Evolutionary conservation across 2,329 filamentous ascomycete genomes (phyloP).

Genomic region (Cyphellophora attinorum): DNA sequence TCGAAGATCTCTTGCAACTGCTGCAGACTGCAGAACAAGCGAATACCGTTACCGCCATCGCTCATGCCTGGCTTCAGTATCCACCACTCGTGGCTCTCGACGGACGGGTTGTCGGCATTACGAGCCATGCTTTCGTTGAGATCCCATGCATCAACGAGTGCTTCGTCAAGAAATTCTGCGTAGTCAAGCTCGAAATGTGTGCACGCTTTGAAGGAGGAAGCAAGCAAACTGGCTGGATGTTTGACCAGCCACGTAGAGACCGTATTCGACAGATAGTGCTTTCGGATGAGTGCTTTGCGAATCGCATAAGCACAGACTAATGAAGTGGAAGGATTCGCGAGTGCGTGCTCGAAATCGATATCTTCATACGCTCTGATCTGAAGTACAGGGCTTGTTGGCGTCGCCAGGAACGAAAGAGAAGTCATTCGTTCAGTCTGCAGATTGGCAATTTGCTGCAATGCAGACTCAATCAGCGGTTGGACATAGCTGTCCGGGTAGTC

Average conservation of each 20-base stretch:
- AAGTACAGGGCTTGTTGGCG: constrained; percentile 45
- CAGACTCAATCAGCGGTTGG: constrained; percentile 69
- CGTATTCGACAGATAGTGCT: constrained; percentile 83
- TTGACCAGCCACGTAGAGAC: constrained; percentile 80
- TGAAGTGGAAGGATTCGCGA: constrained; percentile 50
- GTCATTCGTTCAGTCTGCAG: constrained; percentile 47
- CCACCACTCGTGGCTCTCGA: constrained; percentile 70
- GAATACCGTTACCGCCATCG: constrained; percentile 86
- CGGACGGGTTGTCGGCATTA: constrained; percentile 43
- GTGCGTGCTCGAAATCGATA: constrained; percentile 71
- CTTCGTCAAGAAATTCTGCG: constrained; percentile 91
- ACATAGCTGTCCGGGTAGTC: constrained; percentile 85
- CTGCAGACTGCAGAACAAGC: constrained; percentile 75
- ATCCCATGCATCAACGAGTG: constrained; percentile 82
- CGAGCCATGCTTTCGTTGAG: constrained; percentile 65
- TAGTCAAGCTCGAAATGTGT: constrained; percentile 93
- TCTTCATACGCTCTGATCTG: constrained; percentile 82
- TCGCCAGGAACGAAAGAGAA: constrained; percentile 37
- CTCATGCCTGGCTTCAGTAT: constrained; percentile 98
- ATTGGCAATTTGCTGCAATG: constrained; percentile 55
- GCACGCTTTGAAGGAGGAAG: constrained; percentile 61
- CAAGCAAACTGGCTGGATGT: constrained; percentile 61
- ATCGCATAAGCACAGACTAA: constrained; percentile 88
- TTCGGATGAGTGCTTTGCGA: constrained; percentile 89
- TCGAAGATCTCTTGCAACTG: constrained; percentile 85